Conservation (phyloP, 495 filamentous ascomycete genomes). For the Aspergillus incahuasiensis region DNA sequence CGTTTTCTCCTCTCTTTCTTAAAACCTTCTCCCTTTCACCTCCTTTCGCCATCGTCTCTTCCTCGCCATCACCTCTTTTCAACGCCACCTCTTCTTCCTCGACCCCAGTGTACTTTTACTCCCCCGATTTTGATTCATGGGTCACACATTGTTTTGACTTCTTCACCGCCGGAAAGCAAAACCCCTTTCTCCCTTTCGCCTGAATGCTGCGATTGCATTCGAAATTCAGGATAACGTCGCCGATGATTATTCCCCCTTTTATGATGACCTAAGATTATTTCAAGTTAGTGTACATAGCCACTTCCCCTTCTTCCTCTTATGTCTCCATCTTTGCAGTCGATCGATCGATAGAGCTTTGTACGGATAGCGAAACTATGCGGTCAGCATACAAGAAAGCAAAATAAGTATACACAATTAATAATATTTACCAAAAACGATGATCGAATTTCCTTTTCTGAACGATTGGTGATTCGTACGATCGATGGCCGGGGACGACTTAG, state of each 20-base stretch:
- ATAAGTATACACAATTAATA: slow-evolving; percentile 23
- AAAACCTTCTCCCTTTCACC: slow-evolving; percentile 10
- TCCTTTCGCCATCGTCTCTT: slow-evolving; percentile 17
- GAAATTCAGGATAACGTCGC: slow-evolving; percentile 24
- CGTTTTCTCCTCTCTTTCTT: slow-evolving; percentile 19
- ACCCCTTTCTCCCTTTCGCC: slow-evolving; percentile 3
- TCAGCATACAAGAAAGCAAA: slow-evolving; percentile 31
- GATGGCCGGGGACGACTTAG: slow-evolving; percentile 15
- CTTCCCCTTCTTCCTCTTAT: slow-evolving; percentile 15
- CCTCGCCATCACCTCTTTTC: slow-evolving; percentile 36
- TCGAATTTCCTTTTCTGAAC: slow-evolving; percentile 15
- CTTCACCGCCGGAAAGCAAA: slow-evolving; percentile 13
- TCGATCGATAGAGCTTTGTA: slow-evolving; percentile 28
- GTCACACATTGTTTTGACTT: slow-evolving; percentile 15
- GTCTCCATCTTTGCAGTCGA: slow-evolving; percentile 9
- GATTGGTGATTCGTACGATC: not conserved
- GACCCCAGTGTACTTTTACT: slow-evolving; percentile 38
- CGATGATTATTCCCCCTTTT: slow-evolving; percentile 18
- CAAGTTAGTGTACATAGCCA: slow-evolving; percentile 43
- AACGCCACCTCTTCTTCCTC: slow-evolving; percentile 16
- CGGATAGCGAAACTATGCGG: slow-evolving; percentile 43
- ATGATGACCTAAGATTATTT: slow-evolving; percentile 25
- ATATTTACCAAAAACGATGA: slow-evolving; percentile 23
- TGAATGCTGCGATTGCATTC: slow-evolving; percentile 16
- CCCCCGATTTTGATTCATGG: slow-evolving; percentile 15